Base-by-base conservation (phyloP, 129 eudicot genomes). In the Apium graveolens region DNA sequence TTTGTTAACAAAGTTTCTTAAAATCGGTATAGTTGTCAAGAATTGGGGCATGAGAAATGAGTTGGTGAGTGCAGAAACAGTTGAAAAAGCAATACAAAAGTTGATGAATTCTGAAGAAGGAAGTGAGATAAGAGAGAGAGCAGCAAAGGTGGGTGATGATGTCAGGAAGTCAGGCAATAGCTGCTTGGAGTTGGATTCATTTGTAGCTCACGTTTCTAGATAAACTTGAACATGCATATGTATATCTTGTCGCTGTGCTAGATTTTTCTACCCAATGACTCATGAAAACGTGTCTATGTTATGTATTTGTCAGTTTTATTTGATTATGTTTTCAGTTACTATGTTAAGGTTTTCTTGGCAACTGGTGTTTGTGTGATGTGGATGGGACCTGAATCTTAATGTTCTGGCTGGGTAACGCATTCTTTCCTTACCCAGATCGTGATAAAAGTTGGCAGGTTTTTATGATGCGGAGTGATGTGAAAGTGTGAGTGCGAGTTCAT, bases 171-270 rank as follows among this genome's bases (percentile, higher is more conserved):
- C 74, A 8, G 74, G 45, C 21, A 18, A 16, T 2, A 70, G 43
- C 43, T 20, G 74, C 29, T 37, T 70, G 74, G 74, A 70, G 44
- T 70, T 70, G 74, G 74, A 70, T 70, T 18, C 74, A 1, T 70
- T 70, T 34, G 26, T 70, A 37, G 46, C 74, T 7, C 46, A 70
- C 44, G 37, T 70, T 35, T 70, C 74, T 37, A 70, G 74, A 70
- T 70, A 70, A 70, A 70, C 72, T 60, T 60, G 17, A 60, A 11
- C 68, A 2, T 60, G 1, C 68, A 26, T n/a, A n/a, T 26, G 68
- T 60, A n/a, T n/a, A 60, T 60, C 68, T 60, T 57, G 5, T 57
- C n/a, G 31, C 16, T 0, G 14, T 57, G 57, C 57, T 20, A 17
- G 21, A 24, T 49, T 49, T 49, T 24, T 24, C 4, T 24, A n/a